Percentiles rank a stretch among this genome's conserved stretches.
phyloP scores from a whole-genome alignment of 352 stramenopile genomes.

The Phytophthora kernoviae region DNA sequence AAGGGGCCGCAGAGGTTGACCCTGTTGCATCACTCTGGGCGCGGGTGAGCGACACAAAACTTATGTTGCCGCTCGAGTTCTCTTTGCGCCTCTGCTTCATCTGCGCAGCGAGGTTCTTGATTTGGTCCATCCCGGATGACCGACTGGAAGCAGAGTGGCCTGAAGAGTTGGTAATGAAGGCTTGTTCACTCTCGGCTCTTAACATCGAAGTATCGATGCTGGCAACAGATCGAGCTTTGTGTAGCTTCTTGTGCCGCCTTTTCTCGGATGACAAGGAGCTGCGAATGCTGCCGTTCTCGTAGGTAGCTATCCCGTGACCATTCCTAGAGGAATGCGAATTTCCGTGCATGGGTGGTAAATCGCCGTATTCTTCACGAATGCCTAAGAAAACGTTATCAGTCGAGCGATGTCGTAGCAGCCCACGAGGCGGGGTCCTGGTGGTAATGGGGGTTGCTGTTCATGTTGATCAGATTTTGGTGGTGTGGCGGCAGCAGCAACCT shows the following conservation, averaged over 20 bases:
- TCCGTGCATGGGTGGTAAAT: constrained; percentile 29
- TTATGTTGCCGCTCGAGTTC: constrained; percentile 24
- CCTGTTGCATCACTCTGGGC: constrained; percentile 30
- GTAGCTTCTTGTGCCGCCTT: constrained; percentile 36
- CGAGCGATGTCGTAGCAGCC: constrained; percentile 39
- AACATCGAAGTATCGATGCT: constrained; percentile 66
- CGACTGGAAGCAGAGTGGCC: constrained; percentile 14
- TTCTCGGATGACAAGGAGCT: constrained; percentile 9
- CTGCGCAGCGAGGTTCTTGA: constrained; percentile 70
- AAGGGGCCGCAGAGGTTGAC: constrained; percentile 11
- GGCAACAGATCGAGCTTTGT: constrained; percentile 61
- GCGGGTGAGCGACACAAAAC: constrained; percentile 29
- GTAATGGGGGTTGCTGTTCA: constrained; percentile 29
- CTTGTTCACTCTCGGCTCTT: constrained; percentile 18
- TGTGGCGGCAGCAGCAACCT: constrained; percentile 8
- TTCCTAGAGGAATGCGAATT: constrained; percentile 15
- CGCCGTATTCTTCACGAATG: constrained; percentile 15
- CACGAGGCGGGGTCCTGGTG: constrained; percentile 24
- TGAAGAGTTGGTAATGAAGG: constrained; percentile 11
- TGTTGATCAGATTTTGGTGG: constrained; percentile 12
- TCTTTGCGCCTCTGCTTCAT: constrained; percentile 75
- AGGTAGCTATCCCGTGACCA: constrained; percentile 14
- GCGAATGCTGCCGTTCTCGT: constrained; percentile 28
- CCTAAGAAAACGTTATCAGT: constrained; percentile 39
- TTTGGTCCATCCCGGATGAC: constrained; percentile 58